Base-by-base conservation (phyloP, 306 rosid genomes). In the Cotoneaster glaucophyllus region DNA sequence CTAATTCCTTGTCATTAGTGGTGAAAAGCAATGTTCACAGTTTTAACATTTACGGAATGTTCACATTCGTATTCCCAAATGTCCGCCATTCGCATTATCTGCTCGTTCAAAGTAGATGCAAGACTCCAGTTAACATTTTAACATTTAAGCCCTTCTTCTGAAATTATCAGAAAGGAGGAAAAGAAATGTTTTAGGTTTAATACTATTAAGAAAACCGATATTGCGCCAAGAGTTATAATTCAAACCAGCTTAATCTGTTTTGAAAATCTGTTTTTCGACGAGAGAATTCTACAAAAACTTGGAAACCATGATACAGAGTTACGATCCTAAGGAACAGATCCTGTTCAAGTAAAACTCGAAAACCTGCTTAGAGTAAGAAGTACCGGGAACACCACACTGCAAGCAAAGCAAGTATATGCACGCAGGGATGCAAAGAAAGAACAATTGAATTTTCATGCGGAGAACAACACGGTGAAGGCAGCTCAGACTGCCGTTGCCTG, bases 351-450 rank as follows among this genome's bases (percentile, higher is more conserved):
- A 48, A 15, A n/a, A 41, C 62, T 3, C 15, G 39, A 64, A 32
- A 75, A 50, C 13, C 64, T 26, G 44, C 43, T 64, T 17, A 64
- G 17, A 34, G 50, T 21, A 43, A 19, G 17, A 17, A 59, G 56
- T 39, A 44, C 59, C 19, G 29, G 43, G 12, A 2, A 64, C 72
- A 71, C 72, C 82, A 48, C 77, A 50, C 67, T 25, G 59, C 59
- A 32, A 22, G 76, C 77, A 48, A 7, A 32, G n/a, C 68, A 52
- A 72, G 21, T 29, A 28, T 64, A 17, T 39, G 69, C 82, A 43
- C 10, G 52, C 70, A 11, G 64, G 78, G 77, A 52, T 79, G 58
- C 50, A 62, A 44, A 74, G 62, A 29, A 28, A 22, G 6, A 41
- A 72, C 37, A 71, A 39, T 34, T 28, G 26, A 66, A 66, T 8